phyloP scores from a whole-genome alignment of 257 asterid species.

The Coffea eugenioides region DNA sequence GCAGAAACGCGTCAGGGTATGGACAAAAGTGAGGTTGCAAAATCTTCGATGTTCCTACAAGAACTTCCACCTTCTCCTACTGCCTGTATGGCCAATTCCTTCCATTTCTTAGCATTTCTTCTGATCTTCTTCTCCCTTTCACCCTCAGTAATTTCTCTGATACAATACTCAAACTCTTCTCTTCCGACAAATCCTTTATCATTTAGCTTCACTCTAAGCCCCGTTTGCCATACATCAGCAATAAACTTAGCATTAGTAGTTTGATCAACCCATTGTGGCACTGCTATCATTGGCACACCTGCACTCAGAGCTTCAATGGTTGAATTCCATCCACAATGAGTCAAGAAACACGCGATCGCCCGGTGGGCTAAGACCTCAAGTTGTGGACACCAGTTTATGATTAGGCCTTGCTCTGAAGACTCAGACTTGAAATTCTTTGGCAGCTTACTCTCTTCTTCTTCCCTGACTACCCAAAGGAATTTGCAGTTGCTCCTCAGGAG shows the following conservation, averaged over 20 bases:
- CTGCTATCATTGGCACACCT: conserved; percentile 27
- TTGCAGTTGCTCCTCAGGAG: conserved; percentile 14
- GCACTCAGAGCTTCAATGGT: conserved; percentile 22
- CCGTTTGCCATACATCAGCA: conserved; percentile 25
- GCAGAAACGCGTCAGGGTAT: background rate
- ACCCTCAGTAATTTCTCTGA: conserved; percentile 16
- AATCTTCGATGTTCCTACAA: conserved; percentile 13
- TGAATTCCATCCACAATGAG: conserved; percentile 29
- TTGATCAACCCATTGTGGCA: conserved; percentile 27
- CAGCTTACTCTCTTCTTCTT: conserved; percentile 26
- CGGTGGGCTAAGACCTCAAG: conserved; percentile 29
- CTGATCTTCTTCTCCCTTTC: conserved; percentile 11
- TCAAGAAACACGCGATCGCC: conserved; percentile 29
- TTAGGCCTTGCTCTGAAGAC: conserved; percentile 17
- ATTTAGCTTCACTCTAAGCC: conserved; percentile 22
- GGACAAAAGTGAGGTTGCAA: conserved; percentile 3
- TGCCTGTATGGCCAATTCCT: conserved; percentile 16
- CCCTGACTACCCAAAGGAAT: conserved; percentile 34
- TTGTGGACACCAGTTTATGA: conserved; percentile 34
- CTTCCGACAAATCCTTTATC: conserved; percentile 22
- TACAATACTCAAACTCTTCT: conserved; percentile 26
- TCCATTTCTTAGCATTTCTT: conserved; percentile 29
- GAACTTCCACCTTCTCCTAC: conserved; percentile 7
- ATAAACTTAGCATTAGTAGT: conserved; percentile 28
- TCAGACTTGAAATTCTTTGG: conserved; percentile 16